Evolutionary conservation across 495 filamentous ascomycete species (phyloP).

Genomic region (Xylaria telfairii): DNA sequence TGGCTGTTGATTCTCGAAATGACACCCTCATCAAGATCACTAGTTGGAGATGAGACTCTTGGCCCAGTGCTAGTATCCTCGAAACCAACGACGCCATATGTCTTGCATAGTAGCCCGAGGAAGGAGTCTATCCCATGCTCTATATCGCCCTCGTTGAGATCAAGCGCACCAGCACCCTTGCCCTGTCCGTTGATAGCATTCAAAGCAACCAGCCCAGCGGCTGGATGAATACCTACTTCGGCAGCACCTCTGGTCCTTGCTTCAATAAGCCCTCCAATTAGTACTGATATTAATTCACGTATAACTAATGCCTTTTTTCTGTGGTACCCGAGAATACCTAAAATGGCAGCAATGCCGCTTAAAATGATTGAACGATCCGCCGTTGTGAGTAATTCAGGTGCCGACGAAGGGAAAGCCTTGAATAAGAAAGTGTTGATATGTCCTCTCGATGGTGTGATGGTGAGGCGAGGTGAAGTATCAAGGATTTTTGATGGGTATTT

Average conservation of each 20-base stretch:
- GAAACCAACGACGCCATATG: conserved; percentile 56
- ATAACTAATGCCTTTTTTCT: conserved; percentile 88
- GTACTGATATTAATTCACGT: conserved; percentile 78
- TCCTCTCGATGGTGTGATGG: conserved; percentile 61
- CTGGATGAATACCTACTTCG: conserved; percentile 93
- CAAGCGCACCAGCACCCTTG: conserved; percentile 67
- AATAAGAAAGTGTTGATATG: conserved; percentile 75
- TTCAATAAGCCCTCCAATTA: conserved; percentile 87
- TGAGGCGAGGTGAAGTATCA: conserved; percentile 51
- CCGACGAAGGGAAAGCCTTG: conserved; percentile 70
- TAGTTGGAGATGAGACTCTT: conserved; percentile 25
- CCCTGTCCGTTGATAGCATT: conserved; percentile 50
- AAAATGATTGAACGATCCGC: conserved; percentile 78
- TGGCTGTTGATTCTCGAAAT: conserved; percentile 59
- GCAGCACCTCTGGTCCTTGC: conserved; percentile 91
- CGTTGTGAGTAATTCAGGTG: conserved; percentile 66
- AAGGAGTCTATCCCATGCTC: conserved; percentile 70
- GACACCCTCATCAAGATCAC: conserved; percentile 55
- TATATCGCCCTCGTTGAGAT: conserved; percentile 76
- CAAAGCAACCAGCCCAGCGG: conserved; percentile 76
- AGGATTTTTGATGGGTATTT: conserved; percentile 40
- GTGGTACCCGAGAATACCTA: conserved; percentile 75
- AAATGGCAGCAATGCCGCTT: conserved; percentile 82
- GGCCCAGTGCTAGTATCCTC: conserved; percentile 29
- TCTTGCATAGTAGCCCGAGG: conserved; percentile 53